Evolutionary conservation across 2,329 filamentous ascomycete species (phyloP), one percentile per base, ranked within the genome.

Genomic region (Penicillium palitans): DNA sequence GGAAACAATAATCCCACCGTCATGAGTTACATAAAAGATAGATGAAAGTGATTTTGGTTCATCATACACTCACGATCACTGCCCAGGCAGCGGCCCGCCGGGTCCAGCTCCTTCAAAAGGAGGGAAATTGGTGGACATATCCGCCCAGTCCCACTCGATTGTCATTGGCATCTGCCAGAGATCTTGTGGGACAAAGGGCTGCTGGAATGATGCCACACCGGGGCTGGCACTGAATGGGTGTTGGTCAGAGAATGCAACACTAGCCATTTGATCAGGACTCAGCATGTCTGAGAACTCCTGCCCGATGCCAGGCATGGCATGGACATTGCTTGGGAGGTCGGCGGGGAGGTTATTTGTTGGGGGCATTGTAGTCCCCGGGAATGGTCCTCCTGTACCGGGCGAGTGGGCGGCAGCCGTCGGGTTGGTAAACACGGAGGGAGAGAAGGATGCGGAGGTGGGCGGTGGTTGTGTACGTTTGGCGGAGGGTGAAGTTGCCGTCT

Each of bases 131-230:
- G 69, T 69, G 15, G 74, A 75, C 70, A 78, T 75, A 56, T 80
- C 78, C 4, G 78, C 84, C 87, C 87, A 90, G 64, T 89, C 91
- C 92, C 93, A 97, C 72, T 98, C 93, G 24, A 98, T 83, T 3
- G 91, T 96, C 88, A 96, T 96, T 1, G 93, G 93, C 85, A 98
- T 88, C 73, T 93, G 90, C 87, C 95, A 99, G 27, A 98, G 77
- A 76, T 98, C 95, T 68, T 93, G 91, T 5, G 95, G 93, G 24
- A 98, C 86, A 68, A 96, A 89, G 0, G 93, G 93, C 65, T 96
- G 90, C 68, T 93, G 89, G 70, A 93, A 92, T 19, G 80, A 70
- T 13, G 76, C 73, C 37, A 78, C 70, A 55, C 71, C 69, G 33
- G 72, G 67, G 21, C 65, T 68, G 33, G 69, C 61, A 17, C 69